Evolutionary conservation across 208 protist genomes (phyloP).

Genomic region (Ichthyophonus hoferi): DNA sequence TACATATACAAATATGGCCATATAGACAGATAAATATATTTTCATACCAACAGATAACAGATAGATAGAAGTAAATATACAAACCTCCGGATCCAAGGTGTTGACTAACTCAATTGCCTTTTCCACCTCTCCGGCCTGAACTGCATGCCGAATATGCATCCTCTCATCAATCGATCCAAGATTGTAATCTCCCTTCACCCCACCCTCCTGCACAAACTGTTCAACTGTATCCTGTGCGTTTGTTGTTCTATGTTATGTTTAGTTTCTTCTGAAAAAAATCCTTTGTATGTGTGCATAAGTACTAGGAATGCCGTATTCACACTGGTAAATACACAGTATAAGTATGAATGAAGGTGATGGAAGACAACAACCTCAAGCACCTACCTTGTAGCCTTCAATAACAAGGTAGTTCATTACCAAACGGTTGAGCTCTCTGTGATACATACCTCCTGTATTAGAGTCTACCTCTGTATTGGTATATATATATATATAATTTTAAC

Average conservation of each 20-base stretch:
- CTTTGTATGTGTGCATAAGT: no score
- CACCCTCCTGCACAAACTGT: constrained; percentile 50
- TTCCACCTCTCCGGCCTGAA: constrained; percentile 64
- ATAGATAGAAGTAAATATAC: constrained; percentile 28
- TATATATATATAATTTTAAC: background rate
- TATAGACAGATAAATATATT: background rate
- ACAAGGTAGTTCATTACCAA: constrained; percentile 75
- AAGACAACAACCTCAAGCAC: no score
- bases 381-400: constrained; percentile 64
- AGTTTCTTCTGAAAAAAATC: no score
- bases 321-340: no score
- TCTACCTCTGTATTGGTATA: background rate
- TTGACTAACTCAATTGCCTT: constrained; percentile 68
- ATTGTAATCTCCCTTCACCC: constrained; percentile 7
- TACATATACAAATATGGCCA: background rate
- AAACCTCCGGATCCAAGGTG: constrained; percentile 64
- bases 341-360: background rate
- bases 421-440: constrained; percentile 54
- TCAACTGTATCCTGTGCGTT: constrained; percentile 65
- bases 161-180: constrained; percentile 43
- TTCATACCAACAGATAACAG: background rate
- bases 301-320: no score
- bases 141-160: constrained; percentile 58
- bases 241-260: no score
- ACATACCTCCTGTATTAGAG: background rate